Percentiles rank a stretch among this genome's conserved stretches.
phyloP scores from a whole-genome alignment of 2,329 filamentous ascomycete species.

The Stachybotrys chlorohalonatus region DNA sequence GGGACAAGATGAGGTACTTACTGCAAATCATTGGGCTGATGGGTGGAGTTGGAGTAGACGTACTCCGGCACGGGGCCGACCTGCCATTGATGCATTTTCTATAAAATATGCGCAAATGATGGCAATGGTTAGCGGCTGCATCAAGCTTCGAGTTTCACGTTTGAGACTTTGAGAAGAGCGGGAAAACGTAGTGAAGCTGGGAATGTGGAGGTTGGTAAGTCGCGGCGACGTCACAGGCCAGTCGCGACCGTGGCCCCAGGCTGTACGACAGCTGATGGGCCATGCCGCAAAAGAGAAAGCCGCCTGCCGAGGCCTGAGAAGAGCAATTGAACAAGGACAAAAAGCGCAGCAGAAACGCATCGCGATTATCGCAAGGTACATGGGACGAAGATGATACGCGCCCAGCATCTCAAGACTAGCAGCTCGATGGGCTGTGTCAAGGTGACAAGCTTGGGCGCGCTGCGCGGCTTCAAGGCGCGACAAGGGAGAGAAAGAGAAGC shows the following conservation, averaged over 20 bases:
- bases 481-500: neutral
- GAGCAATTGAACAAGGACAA: neutral
- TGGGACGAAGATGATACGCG: neutral
- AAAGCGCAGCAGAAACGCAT: neutral
- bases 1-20: conserved; percentile 38
- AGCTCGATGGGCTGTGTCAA: neutral
- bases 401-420: neutral
- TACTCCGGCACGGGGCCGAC: conserved; percentile 52
- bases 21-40: conserved; percentile 48
- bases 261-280: neutral
- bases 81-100: conserved; percentile 55
- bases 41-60: conserved; percentile 45
- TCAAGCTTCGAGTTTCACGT: neutral
- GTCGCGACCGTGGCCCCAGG: neutral
- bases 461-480: neutral
- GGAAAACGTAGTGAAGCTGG: conserved; percentile 1
- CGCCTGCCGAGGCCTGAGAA: neutral
- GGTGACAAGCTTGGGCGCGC: neutral
- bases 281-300: neutral
- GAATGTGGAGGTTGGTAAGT: neutral
- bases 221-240: neutral
- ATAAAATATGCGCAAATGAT: conserved; percentile 8
- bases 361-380: neutral
- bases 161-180: neutral
- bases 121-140: conserved; percentile 12